Base-by-base conservation (phyloP, 768 basidiomycete genomes). In the Mycena latifolia region DNA sequence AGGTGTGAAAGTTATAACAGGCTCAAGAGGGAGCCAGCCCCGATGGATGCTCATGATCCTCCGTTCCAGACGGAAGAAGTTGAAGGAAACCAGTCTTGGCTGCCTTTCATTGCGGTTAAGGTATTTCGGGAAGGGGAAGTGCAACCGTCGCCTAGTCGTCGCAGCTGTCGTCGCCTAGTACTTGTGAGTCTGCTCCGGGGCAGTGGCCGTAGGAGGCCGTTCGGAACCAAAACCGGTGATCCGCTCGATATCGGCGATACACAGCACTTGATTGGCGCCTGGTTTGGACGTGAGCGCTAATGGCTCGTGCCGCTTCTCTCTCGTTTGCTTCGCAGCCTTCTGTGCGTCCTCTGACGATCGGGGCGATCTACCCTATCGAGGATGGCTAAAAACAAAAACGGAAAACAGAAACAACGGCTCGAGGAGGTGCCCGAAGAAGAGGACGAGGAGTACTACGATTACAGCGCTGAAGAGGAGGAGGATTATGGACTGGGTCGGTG, bases 301-400 rank as follows among this genome's bases (percentile, higher is more conserved):
- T 55, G 53, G 39, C 43, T 65, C 57, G 22, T 51, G 18, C 35
- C 22, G 41, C 55, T 66, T 46, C 60, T 39, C 41, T 53, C 45
- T 58, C 25, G 9, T 35, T 47, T 53, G 15, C 52, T 58, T 46
- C 45, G 24, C 45, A 46, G 45, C 20, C 41, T 43, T 57, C 55
- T 51, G 24, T 24, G 22, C 41, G 53, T 37, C 31, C 51, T 60
- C 37, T 39, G 48, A 31, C 48, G 66, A 67, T 67, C 61, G 35
- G 35, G 28, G 20, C 56, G 66, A 67, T 67, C 60, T 46, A 47
- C 39, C 18, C 41, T 20, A n/a, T n/a, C 41, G 20, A 14, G 20
- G 17, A 69, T 70, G 69, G 65, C 45, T 20, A 70, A 64, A 48
- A 67, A 67, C 51, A 68, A 68, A 37, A 64, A 59, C 35, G 69